Evolutionary conservation across 2,329 filamentous ascomycete species (phyloP).

Genomic region (Keithomyces neogunnii): DNA sequence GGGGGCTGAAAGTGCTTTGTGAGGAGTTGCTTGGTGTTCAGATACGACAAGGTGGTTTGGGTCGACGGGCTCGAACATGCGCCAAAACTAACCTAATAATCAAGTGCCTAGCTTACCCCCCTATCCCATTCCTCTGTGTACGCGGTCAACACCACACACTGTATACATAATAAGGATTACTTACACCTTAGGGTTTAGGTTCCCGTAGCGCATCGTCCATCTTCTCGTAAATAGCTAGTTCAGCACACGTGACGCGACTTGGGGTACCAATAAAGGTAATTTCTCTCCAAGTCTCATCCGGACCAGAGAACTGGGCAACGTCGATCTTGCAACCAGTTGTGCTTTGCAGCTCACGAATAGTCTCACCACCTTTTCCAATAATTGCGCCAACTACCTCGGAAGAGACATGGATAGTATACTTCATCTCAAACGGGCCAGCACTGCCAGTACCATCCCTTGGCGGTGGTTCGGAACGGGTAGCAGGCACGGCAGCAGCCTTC

Average conservation of each 20-base stretch:
- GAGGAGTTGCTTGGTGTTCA: too few species aligned
- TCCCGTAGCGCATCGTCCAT: slow-evolving; percentile 75
- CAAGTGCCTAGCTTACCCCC: too few species aligned
- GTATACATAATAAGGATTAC: too few species aligned
- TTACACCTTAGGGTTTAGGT: not conserved
- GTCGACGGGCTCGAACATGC: too few species aligned
- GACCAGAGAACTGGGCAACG: slow-evolving; percentile 71
- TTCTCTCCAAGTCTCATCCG: slow-evolving; percentile 71
- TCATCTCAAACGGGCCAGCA: slow-evolving; percentile 54
- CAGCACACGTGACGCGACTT: slow-evolving; percentile 72
- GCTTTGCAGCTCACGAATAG: slow-evolving; percentile 89
- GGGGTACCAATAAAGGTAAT: slow-evolving; percentile 75
- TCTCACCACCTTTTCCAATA: slow-evolving; percentile 89
- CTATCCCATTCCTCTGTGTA: too few species aligned
- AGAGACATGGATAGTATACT: slow-evolving; percentile 76
- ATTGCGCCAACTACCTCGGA: slow-evolving; percentile 95
- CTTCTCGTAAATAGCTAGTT: slow-evolving; percentile 82
- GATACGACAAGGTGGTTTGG: too few species aligned
- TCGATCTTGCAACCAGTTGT: slow-evolving; percentile 90
- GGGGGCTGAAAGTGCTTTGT: too few species aligned
- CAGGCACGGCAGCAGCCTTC: slow-evolving; percentile 14
- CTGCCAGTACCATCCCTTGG: slow-evolving; percentile 25
- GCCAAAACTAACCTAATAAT: too few species aligned
- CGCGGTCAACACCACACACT: too few species aligned
- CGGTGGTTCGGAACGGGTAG: slow-evolving; percentile 21